These are phyloP conservation scores for Cyclaneusma minus DNA, from an alignment of 2,329 filamentous ascomycete genomes.

Conservation along the genomic window DNA sequence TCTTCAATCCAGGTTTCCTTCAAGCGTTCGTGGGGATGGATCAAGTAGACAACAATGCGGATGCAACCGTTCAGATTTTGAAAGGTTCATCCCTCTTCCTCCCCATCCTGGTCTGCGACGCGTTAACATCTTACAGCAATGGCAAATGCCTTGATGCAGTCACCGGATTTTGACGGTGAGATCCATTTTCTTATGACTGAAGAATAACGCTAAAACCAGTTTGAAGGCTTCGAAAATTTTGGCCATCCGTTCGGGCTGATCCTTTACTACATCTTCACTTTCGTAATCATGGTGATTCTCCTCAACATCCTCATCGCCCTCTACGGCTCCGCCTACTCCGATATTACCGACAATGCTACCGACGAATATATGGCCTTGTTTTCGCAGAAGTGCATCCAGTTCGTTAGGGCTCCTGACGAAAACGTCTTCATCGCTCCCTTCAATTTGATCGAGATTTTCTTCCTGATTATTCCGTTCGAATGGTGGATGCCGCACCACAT, in stretches of 20 bases:
- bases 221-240: slow-evolving; percentile 80
- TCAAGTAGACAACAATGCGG: slow-evolving; percentile 55
- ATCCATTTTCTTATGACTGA: too few species aligned
- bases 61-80: too few species aligned
- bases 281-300: slow-evolving; percentile 86
- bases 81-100: slow-evolving; percentile 16
- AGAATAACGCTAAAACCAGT: too few species aligned
- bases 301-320: slow-evolving; percentile 94
- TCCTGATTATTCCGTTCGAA: slow-evolving; percentile 67
- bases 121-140: slow-evolving; percentile 66
- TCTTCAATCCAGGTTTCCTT: too few species aligned
- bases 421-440: slow-evolving; percentile 96
- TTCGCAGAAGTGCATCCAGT: slow-evolving; percentile 88
- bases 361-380: slow-evolving; percentile 95
- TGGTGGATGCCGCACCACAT: slow-evolving; percentile 74
- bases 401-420: slow-evolving; percentile 90
- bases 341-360: slow-evolving; percentile 67
- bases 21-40: slow-evolving; percentile 92
- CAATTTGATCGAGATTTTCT: slow-evolving; percentile 80
- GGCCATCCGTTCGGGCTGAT: slow-evolving; percentile 86
- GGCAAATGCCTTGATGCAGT: slow-evolving; percentile 83
- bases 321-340: slow-evolving; percentile 74
- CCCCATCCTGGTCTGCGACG: too few species aligned
- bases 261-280: slow-evolving; percentile 95
- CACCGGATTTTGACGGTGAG: slow-evolving; percentile 79